These are phyloP conservation scores for Fusarium sp. DNA, from an alignment of 2,329 filamentous ascomycete species.

Conservation along the genomic window DNA sequence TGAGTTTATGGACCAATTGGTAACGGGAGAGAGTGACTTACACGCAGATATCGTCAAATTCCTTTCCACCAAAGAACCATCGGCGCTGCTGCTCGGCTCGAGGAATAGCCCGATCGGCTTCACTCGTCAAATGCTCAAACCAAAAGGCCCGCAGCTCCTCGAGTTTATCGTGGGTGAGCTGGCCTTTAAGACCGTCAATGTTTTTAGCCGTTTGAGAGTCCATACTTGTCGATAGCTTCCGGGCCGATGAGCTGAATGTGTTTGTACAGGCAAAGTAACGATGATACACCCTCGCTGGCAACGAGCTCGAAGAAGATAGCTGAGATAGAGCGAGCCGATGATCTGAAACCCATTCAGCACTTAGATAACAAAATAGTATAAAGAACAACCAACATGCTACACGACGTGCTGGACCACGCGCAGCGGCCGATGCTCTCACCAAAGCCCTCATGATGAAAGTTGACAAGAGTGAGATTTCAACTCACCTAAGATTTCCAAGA, in stretches of 20 bases:
- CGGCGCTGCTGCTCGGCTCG: constrained; percentile 39
- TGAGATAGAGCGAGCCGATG: constrained; percentile 6
- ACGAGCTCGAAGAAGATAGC: neutral
- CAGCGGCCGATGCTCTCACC: constrained; percentile 5
- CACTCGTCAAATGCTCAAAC: constrained; percentile 49
- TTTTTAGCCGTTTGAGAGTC: neutral
- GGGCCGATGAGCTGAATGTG: constrained; percentile 6
- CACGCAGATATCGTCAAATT: constrained; percentile 51
- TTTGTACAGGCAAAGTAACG: neutral
- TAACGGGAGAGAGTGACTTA: constrained; percentile 22
- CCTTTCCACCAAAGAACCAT: constrained; percentile 50
- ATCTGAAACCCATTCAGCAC: constrained; percentile 37
- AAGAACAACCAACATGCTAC: constrained; percentile 37
- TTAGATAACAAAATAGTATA: constrained; percentile 23
- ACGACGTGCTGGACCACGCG: constrained; percentile 15
- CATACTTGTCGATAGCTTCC: constrained; percentile 7
- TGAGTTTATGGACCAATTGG: neutral
- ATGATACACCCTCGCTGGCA: constrained; percentile 9
- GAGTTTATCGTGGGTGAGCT: constrained; percentile 46
- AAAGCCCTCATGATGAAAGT: constrained; percentile 14
- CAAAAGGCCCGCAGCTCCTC: constrained; percentile 49
- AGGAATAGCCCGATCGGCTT: constrained; percentile 43
- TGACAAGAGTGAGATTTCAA: neutral
- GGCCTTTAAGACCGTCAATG: constrained; percentile 13
- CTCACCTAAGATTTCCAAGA: neutral